A percentile compares a stretch with the other conserved stretches of the same genome.
phyloP scores from a whole-genome alignment of 257 asterid species.

The Lantana camara region DNA sequence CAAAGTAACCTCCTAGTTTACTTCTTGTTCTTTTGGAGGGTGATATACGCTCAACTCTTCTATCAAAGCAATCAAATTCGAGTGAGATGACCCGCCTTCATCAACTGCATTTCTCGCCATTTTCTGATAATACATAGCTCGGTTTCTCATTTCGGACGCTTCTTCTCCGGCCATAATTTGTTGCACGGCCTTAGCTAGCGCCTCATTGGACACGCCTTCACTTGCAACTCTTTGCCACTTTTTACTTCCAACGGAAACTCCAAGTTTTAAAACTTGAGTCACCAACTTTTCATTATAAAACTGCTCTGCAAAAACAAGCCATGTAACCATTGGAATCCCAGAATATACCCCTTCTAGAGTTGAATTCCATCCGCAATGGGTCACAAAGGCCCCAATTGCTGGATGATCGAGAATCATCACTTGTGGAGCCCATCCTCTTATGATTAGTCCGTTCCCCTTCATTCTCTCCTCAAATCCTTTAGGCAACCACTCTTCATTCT shows the following conservation, averaged over 20 bases:
- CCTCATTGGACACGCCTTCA: slow-evolving; percentile 37
- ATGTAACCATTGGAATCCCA: slow-evolving; percentile 55
- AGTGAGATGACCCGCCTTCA: slow-evolving; percentile 69
- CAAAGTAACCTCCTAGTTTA: too few species aligned
- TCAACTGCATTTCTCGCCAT: too few species aligned
- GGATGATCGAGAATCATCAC: slow-evolving; percentile 46
- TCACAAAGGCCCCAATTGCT: slow-evolving; percentile 43
- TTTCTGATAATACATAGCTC: slow-evolving; percentile 32
- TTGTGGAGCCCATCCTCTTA: slow-evolving; percentile 30
- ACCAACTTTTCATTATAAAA: slow-evolving; percentile 48
- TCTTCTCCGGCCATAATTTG: slow-evolving; percentile 40
- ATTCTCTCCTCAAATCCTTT: too few species aligned
- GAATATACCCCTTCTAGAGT: slow-evolving; percentile 41
- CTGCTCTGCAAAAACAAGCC: slow-evolving; percentile 59
- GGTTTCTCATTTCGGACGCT: slow-evolving; percentile 33
- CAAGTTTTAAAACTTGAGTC: slow-evolving; percentile 39
- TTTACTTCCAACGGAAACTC: slow-evolving; percentile 43
- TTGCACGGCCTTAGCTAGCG: slow-evolving; percentile 30
- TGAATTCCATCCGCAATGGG: too few species aligned
- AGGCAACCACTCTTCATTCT: too few species aligned
- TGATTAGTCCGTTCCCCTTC: too few species aligned
- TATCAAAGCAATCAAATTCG: slow-evolving; percentile 40
- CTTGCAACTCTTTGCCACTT: slow-evolving; percentile 18
- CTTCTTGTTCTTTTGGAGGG: too few species aligned
- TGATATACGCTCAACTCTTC: too few species aligned